Base-by-base conservation (phyloP, 1,139 yeast species). In the Candida glucosophila region DNA sequence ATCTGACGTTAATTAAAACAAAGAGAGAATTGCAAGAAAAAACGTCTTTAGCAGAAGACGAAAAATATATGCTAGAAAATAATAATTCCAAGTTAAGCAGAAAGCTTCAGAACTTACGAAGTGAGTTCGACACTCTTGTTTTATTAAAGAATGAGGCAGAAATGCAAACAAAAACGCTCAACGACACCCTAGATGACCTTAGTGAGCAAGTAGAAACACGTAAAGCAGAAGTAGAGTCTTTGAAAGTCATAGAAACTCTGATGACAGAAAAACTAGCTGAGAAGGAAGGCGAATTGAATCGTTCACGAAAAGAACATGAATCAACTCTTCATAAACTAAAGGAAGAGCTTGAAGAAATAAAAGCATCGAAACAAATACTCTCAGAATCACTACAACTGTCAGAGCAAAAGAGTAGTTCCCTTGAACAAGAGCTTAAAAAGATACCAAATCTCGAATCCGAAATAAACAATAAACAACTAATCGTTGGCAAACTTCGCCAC, bases 401-500 rank as follows among this genome's bases (percentile, higher is more conserved):
- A 12, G 12, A 11, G 12, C 13, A 7, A 7, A 10, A n/a, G 22
- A 26, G 33, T 5, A 16, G 29, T 2, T 27, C 27, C 11, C 27
- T 44, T 15, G 39, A 49, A 19, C 24, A 37, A 12, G 34, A 47
- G 18, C 44, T 49, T 2, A 32, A 34, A 7, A 23, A 31, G 11
- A 28, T 41, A 7, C 37, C 33, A 5, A 47, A 47, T 19, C 40
- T 65, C 15, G 43, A 54, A 19, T 40, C 46, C 6, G 63, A 67
- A 22, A 35, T 59, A 3, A 81, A 80, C 39, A 85, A 77, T 35
- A 86, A 85, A 50, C 88, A 76, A 35, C 59, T 86, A 15, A 67
- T 77, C 28, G 72, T 90, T 26, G 97, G 97, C 4, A 90, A 90
- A 47, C 65, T 90, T 28, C 73, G 97, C 29, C 97, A 90, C 47